Evolutionary conservation across 805 yeast species (phyloP), one percentile per base, ranked within the genome.

Genomic region (Schizosaccharomyces pombe): DNA sequence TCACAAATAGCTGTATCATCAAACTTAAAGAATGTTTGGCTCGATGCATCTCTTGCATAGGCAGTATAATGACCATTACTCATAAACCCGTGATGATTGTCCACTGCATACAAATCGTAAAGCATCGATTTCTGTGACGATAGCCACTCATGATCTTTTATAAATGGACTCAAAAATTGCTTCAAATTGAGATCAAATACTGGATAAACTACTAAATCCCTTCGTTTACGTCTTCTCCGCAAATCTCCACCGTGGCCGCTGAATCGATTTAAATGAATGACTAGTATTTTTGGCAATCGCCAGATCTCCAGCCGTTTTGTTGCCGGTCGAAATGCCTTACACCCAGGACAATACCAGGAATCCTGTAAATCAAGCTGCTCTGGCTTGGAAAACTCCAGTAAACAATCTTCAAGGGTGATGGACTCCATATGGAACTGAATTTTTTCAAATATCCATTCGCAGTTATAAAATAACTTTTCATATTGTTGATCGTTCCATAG

Each of bases 51-150:
- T 64, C 80, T 82, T 0, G 76, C 95, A 62, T 78, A 81, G 0
- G 97, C 83, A 1, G 98, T 91, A 66, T 91, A 89, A 69, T 91
- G 97, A 1, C 98, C 97, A 3, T 97, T 97, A 0, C 97, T 96
- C 19, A 89, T 70, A 0, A 96, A 95, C 53, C 97, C 98, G 64
- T 74, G 86, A 63, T 91, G 98, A 64, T 89, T 91, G 64, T 87
- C 97, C 24, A 91, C 95, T 0, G 91, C 97, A 61, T 84, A 73
- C 58, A 91, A 69, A 63, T 91, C 97, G 65, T 89, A 89, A 0
- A 83, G 63, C n/a, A 66, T 8, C 1, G 60, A 2, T 52, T 57
- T 58, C 22, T 22, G 5, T 14, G 16, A 6, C 5, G 52, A 8
- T 12, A 19, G 26, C 4, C 24, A 16, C 4, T 26, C 37, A 24